Conservation (phyloP, 495 filamentous ascomycete species). For the Penicillium herquei region DNA sequence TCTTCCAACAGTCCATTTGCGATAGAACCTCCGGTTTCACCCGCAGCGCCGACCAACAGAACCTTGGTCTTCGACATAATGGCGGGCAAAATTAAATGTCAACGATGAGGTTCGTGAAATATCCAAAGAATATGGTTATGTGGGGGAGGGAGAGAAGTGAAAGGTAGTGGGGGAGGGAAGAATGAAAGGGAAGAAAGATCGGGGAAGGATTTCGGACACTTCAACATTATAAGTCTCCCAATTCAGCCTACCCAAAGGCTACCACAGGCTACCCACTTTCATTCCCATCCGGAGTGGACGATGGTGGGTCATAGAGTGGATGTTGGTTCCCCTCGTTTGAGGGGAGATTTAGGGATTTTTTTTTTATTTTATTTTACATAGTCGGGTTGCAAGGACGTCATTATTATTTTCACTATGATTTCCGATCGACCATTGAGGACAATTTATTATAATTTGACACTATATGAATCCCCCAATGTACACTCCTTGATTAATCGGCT, state of each 20-base stretch:
- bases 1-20: constrained; percentile 44
- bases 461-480: neutral
- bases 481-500: neutral
- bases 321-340: constrained; percentile 34
- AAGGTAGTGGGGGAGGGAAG: constrained; percentile 6
- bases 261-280: constrained; percentile 40
- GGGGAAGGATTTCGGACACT: constrained; percentile 19
- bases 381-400: constrained; percentile 15
- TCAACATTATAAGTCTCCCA: constrained; percentile 32
- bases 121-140: too few relatives aligned
- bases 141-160: neutral
- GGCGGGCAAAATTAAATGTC: constrained; percentile 1
- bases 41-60: constrained; percentile 46
- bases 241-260: constrained; percentile 14
- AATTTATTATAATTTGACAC: neutral
- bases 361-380: constrained; percentile 1
- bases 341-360: constrained; percentile 6
- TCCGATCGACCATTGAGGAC: neutral
- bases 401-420: constrained; percentile 3
- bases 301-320: constrained; percentile 39
- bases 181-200: constrained; percentile 11
- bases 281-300: constrained; percentile 32
- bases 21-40: constrained; percentile 51
- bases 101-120: too few relatives aligned
- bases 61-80: constrained; percentile 46